Evolutionary conservation across 2,329 filamentous ascomycete genomes (phyloP), one percentile per base, ranked within the genome.

Genomic region (Paecilomyces sp.): DNA sequence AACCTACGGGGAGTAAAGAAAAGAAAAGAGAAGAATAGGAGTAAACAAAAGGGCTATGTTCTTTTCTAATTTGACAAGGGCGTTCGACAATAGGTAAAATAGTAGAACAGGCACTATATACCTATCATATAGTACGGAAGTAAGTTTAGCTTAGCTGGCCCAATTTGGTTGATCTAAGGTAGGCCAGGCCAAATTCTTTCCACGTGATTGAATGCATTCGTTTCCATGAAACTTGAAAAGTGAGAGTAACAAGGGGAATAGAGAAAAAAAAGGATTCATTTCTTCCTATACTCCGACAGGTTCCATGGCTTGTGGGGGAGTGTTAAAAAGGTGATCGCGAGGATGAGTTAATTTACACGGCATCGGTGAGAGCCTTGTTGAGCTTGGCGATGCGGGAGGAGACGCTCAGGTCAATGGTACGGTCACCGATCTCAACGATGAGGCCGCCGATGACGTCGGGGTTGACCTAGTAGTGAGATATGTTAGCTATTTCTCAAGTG

Each of bases 311-410:
- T 28, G 25, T 47, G 36, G n/a, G 36, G 36, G 36, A 15, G n/a
- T 47, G 36, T 18, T 47, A 47, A n/a, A 47, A 18, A 47, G 31
- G 31, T 9, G 31, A 47, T 18, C n/a, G 41, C 41, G 41, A 47
- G 41, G 41, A 47, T 47, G 41, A 18, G 13, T 47, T 47, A 22
- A 77, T 92, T 90, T 96, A 99, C 90, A 99, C 84, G 79, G 89
- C 85, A 81, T 99, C 94, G 70, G 85, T 92, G 75, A 99, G 89
- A 77, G 96, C 88, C 89, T 97, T 99, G 91, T 99, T 99, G 86
- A 99, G 91, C 87, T 92, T 96, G 77, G 90, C 85, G 79, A 99
- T 89, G 85, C 93, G 95, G 77, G 90, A 84, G 56, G 93, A 93
- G 73, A 99, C 92, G 57, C 52, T 62, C 58, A 61, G 63, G 58